These are phyloP conservation scores for Xylaria grammica DNA, from an alignment of 495 filamentous ascomycete species.

Conservation along the genomic window DNA sequence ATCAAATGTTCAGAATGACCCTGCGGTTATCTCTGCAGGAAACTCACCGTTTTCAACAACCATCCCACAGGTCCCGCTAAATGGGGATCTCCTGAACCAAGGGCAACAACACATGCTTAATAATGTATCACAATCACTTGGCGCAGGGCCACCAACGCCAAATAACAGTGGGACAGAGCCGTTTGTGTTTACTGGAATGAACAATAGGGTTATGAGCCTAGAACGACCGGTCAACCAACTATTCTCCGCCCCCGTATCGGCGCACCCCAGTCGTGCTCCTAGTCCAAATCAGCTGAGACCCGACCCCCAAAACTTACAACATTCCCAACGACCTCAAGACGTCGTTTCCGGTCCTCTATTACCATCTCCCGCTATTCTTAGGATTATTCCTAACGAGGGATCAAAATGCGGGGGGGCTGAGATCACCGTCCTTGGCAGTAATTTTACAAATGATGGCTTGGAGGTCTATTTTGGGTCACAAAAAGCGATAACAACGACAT, in stretches of 20 bases:
- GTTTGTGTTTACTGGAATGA: slow-evolving; percentile 55
- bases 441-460: slow-evolving; percentile 73
- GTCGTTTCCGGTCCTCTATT: slow-evolving; percentile 43
- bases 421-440: slow-evolving; percentile 79
- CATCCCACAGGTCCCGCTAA: slow-evolving; percentile 47
- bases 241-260: slow-evolving; percentile 70
- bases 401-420: slow-evolving; percentile 83
- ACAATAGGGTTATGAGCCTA: slow-evolving; percentile 60
- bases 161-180: slow-evolving; percentile 55
- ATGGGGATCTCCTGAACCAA: slow-evolving; percentile 38
- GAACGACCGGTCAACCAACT: slow-evolving; percentile 60
- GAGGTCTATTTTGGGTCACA: slow-evolving; percentile 86
- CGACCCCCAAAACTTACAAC: slow-evolving; percentile 47
- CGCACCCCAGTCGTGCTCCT: slow-evolving; percentile 60
- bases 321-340: slow-evolving; percentile 46
- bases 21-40: slow-evolving; percentile 41
- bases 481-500: slow-evolving; percentile 78
- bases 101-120: slow-evolving; percentile 31
- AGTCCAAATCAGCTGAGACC: slow-evolving; percentile 56
- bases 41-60: slow-evolving; percentile 50
- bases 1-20: slow-evolving; percentile 39
- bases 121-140: slow-evolving; percentile 52
- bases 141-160: slow-evolving; percentile 67
- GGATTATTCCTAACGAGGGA: slow-evolving; percentile 81
- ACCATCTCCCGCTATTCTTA: slow-evolving; percentile 67